phyloP scores from a whole-genome alignment of 768 basidiomycete species.

The Coprinopsis marcescibilis region DNA sequence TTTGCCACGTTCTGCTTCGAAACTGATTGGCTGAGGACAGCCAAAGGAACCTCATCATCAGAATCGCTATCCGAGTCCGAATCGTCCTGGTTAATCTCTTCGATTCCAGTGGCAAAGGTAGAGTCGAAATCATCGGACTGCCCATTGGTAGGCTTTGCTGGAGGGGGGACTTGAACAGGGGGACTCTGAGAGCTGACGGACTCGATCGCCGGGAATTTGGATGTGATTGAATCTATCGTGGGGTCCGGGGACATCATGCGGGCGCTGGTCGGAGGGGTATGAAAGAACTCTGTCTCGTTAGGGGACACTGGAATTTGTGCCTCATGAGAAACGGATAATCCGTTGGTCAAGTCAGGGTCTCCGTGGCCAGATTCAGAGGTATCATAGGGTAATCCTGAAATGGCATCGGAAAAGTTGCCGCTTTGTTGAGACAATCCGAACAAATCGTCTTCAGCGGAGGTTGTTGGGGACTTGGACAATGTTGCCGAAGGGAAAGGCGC shows the following conservation, averaged over 20 bases:
- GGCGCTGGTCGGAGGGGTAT: slow-evolving; percentile 51
- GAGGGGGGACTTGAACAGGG: slow-evolving; percentile 15
- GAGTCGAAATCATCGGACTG: slow-evolving; percentile 29
- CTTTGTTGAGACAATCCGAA: slow-evolving; percentile 10
- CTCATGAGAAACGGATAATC: not conserved
- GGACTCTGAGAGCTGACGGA: slow-evolving; percentile 15
- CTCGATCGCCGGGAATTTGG: slow-evolving; percentile 36
- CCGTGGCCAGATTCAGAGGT: not conserved
- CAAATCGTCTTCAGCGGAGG: slow-evolving; percentile 8
- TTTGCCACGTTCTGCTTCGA: not conserved
- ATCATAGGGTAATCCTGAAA: slow-evolving; percentile 8
- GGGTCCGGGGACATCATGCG: slow-evolving; percentile 18
- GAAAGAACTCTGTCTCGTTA: slow-evolving; percentile 48
- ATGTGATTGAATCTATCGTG: slow-evolving; percentile 30
- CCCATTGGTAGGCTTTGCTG: slow-evolving; percentile 1
- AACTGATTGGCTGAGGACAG: slow-evolving; percentile 27
- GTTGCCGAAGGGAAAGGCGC: slow-evolving; percentile 34
- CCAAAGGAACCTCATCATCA: slow-evolving; percentile 32
- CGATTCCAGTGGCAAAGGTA: slow-evolving; percentile 46
- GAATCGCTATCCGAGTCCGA: slow-evolving; percentile 46
- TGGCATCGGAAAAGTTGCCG: no score
- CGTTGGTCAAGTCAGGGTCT: not conserved
- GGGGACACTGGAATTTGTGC: slow-evolving; percentile 19
- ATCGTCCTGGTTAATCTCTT: slow-evolving; percentile 54
- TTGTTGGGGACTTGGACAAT: slow-evolving; percentile 15